Evolutionary conservation across 805 yeast genomes (phyloP), one percentile per base, ranked within the genome.

Genomic region (Monosporozyma siamensis): DNA sequence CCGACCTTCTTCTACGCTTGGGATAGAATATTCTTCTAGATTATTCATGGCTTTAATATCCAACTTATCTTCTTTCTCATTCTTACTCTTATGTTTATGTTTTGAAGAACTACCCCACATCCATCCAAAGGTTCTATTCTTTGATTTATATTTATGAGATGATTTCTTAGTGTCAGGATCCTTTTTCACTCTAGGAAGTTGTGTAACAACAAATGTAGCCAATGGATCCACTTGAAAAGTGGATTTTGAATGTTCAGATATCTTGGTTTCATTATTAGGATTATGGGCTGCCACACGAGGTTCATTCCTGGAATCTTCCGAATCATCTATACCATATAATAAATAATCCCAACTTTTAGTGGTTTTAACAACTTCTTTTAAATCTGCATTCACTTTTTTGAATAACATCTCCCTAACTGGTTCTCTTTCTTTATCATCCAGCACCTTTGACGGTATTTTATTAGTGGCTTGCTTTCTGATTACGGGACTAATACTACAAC

Each of bases 201-300:
- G 55, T 12, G 44, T 46, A 3, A 55, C 59, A 12, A 56, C 57
- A 44, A 60, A 59, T 27, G 44, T 41, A 29, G 52, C 53, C 23
- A 60, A 47, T 5, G 65, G 64, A 44, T 59, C 58, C 8, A 59
- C 62, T 42, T 51, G 56, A 40, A 60, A 58, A 12, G 34, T 4
- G 20, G 35, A 27, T 20, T 38, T 17, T 12, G 18, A 22, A 6
- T n/a, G 12, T 8, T 37, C 25, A 9, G 18, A 15, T 21, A 5
- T 10, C 26, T 15, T 34, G 9, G 38, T 20, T 4, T 29, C 34
- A 34, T 24, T 21, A 18, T 32, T 35, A 18, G 6, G 14, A 18
- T 20, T 37, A 7, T 34, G 32, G 3, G 14, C 7, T n/a, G n/a
- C 11, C 5, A 11, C 14, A 32, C 14, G 8, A 18, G 8, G 18